Evolutionary conservation across 495 filamentous ascomycete genomes (phyloP).

Genomic region (Articulospora tetracladia): DNA sequence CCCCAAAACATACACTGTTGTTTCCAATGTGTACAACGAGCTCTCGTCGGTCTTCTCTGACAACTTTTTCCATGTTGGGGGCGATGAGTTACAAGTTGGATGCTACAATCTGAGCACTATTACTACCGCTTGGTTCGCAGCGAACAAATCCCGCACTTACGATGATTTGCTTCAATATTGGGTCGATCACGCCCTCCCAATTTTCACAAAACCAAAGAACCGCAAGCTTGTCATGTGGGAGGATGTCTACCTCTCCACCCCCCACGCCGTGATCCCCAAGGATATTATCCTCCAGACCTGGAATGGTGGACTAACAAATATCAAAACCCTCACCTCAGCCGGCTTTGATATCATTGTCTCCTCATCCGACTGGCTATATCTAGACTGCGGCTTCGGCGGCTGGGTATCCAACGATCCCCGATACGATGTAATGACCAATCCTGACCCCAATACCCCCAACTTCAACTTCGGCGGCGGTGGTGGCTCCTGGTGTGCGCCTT

Average conservation of each 20-base stretch:
- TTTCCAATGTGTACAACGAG: constrained; percentile 48
- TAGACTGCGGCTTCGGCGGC: constrained; percentile 53
- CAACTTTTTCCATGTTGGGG: constrained; percentile 53
- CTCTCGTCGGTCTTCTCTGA: constrained; percentile 48
- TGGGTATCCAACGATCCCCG: constrained; percentile 50
- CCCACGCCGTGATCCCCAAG: constrained; percentile 42
- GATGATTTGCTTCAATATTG: constrained; percentile 51
- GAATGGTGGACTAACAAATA: constrained; percentile 49
- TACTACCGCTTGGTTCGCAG: constrained; percentile 42
- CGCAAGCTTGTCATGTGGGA: constrained; percentile 56
- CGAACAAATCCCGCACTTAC: constrained; percentile 46
- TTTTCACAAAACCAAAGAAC: constrained; percentile 39
- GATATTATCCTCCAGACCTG: constrained; percentile 52
- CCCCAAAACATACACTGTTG: constrained; percentile 48
- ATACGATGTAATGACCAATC: constrained; percentile 48
- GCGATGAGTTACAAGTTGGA: constrained; percentile 46
- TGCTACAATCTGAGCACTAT: constrained; percentile 53
- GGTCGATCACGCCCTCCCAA: constrained; percentile 50
- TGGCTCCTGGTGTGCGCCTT: constrained; percentile 55
- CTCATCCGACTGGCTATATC: constrained; percentile 50
- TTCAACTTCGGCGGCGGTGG: constrained; percentile 53
- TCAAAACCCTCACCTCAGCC: constrained; percentile 43
- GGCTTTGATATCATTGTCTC: constrained; percentile 55
- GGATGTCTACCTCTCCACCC: constrained; percentile 38
- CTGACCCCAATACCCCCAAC: constrained; percentile 31